Percentiles rank a stretch among this genome's conserved stretches.
phyloP scores from a whole-genome alignment of 805 yeast species.

The Pichia nanzhaoensis region DNA sequence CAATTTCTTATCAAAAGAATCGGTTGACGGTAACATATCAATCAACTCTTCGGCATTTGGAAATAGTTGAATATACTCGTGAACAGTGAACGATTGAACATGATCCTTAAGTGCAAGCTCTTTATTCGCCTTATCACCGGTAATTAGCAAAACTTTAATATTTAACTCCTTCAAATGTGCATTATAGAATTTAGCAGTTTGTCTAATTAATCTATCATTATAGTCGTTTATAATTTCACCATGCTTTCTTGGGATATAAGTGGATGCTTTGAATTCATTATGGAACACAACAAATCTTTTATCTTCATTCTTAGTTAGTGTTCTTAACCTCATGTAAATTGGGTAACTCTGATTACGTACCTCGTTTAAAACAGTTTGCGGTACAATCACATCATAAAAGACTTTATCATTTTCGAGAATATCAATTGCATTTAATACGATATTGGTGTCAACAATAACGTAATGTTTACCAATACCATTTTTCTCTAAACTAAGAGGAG shows the following conservation, averaged over 20 bases:
- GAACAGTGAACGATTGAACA: constrained; percentile 47
- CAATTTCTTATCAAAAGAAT: constrained; percentile 31
- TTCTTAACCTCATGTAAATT: constrained; percentile 75
- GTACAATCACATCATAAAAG: constrained; percentile 86
- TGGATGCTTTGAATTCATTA: constrained; percentile 76
- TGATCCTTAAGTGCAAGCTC: constrained; percentile 49
- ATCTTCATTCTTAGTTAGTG: constrained; percentile 63
- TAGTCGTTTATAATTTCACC: constrained; percentile 80
- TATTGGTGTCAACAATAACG: constrained; percentile 79
- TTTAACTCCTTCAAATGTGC: constrained; percentile 46
- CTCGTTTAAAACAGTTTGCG: constrained; percentile 92
- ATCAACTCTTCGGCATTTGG: constrained; percentile 68
- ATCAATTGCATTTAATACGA: constrained; percentile 84
- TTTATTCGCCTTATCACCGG: constrained; percentile 72
- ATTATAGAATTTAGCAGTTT: constrained; percentile 63
- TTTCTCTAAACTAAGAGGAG: constrained; percentile 43
- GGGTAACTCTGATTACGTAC: constrained; percentile 85
- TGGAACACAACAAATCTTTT: constrained; percentile 89
- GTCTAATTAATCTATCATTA: constrained; percentile 85
- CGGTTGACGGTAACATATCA: constrained; percentile 65
- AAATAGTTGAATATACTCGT: constrained; percentile 63
- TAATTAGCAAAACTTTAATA: constrained; percentile 50
- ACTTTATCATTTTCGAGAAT: constrained; percentile 69
- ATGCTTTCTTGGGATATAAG: constrained; percentile 54
- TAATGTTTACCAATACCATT: constrained; percentile 63